Base-by-base conservation (phyloP, 352 stramenopile species). In the Phytophthora pluvialis region DNA sequence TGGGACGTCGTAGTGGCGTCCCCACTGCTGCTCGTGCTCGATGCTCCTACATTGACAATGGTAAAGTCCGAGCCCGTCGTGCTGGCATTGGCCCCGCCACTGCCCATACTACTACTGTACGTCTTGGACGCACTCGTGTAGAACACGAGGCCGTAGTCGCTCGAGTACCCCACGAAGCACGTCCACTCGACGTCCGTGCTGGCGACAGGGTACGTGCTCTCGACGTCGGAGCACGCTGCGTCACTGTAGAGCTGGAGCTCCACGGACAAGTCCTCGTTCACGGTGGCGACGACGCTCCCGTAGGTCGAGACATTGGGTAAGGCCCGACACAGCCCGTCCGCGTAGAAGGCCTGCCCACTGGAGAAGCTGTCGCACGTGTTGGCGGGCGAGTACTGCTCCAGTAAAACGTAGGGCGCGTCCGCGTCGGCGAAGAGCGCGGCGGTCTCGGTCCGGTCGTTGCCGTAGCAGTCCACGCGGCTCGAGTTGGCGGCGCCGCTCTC, bases 331-430 rank as follows among this genome's bases (percentile, higher is more conserved):
- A 56, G 3, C 31, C 62, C 62, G 26, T 70, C 54, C 3, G 62
- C 62, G 28, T 70, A 70, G 40, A 70, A 70, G 21, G 62, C 46
- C 3, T 60, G 46, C 4, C 36, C 46, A n/a, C 58, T 58, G n/a
- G 49, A 29, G 33, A 65, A 65, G 0, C 39, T 51, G 36, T 64
- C 54, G 9, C 62, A 70, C 18, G 46, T 64, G 18, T 65, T 50
- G 16, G 46, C 39, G 3, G 62, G 53, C 3, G 62, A 60, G 55
- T 65, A 70, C 12, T 70, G 54, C 39, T 70, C 62, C 47, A 65
- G 32, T 15, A 70, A 11, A 6, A 65, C 54, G 32, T 65, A 70
- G 31, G 62, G 54, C 0, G 54, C 62, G n/a, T 70, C 62, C 1
- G 52, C 54, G 11, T 59, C 47, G 5, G 62, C 62, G 47, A 50